Evolutionary conservation across 768 basidiomycete genomes (phyloP), one percentile per base, ranked within the genome.

Genomic region (Leccinum imitatum): DNA sequence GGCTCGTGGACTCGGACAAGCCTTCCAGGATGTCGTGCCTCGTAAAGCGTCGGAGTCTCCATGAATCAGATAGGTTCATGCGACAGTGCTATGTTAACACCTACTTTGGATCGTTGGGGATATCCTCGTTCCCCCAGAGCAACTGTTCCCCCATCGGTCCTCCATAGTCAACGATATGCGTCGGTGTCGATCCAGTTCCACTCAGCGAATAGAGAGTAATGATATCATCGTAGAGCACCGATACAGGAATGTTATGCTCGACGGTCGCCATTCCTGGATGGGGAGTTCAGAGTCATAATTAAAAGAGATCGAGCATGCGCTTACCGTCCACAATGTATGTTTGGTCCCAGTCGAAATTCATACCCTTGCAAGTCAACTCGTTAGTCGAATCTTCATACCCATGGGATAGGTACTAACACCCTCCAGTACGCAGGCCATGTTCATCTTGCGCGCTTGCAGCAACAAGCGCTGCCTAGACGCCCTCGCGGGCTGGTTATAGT

Each of bases 261-360:
- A 90, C 74, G 2, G 89, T 89, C 2, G 89, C 88, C 88, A 89
- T 90, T 19, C 87, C 87, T 89, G 54, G 33, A 47, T 39, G 23
- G 19, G 30, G 25, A 37, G 31, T 52, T 53, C 50, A 59, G 59
- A 25, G 13, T 19, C 19, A n/a, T 50, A 15, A 23, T 35, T 13
- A 15, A 46, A 19, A 7, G 6, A 25, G 5, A 17, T 56, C 46
- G 6, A n/a, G 6, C 21, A 10, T 31, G 39, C n/a, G 62, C 75
- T 59, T 59, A 85, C 89, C 89, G 65, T 91, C 89, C 19, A 89
- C 74, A 57, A 90, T 89, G 64, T 90, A 91, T 0, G 89, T 89
- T 63, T 84, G 71, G 65, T 90, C 88, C 89, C 89, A 91, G 65
- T 91, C 89, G 30, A 79, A 84, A 67, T 87, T 89, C 88, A 89